phyloP scores from a whole-genome alignment of 2,329 filamentous ascomycete species.

The Fonsecaea pedrosoi region DNA sequence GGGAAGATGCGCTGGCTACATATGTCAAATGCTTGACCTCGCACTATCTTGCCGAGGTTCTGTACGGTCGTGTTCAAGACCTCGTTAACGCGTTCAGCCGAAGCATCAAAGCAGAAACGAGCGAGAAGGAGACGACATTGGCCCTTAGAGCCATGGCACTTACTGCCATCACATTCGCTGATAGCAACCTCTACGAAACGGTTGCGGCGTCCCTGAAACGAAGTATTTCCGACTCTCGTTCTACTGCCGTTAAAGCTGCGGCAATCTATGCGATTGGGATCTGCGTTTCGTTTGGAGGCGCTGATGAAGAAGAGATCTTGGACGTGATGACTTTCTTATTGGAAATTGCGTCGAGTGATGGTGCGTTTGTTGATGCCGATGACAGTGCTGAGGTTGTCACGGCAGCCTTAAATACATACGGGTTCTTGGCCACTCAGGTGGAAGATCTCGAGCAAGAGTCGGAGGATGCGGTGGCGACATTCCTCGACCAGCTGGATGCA shows the following conservation, averaged over 20 bases:
- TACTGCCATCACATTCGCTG: slow-evolving; percentile 71
- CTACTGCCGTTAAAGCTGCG: slow-evolving; percentile 68
- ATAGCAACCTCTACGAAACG: slow-evolving; percentile 70
- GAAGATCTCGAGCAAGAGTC: slow-evolving; percentile 76
- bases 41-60: slow-evolving; percentile 69
- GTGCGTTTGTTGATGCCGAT: slow-evolving; percentile 71
- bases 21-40: slow-evolving; percentile 72
- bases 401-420: slow-evolving; percentile 79
- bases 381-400: slow-evolving; percentile 75
- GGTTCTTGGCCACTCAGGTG: slow-evolving; percentile 77
- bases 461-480: slow-evolving; percentile 75
- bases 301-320: slow-evolving; percentile 69
- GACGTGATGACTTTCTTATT: slow-evolving; percentile 77
- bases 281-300: slow-evolving; percentile 78
- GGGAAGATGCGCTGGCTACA: slow-evolving; percentile 67
- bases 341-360: slow-evolving; percentile 81
- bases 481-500: slow-evolving; percentile 85
- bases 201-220: slow-evolving; percentile 65
- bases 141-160: slow-evolving; percentile 75
- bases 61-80: slow-evolving; percentile 66
- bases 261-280: slow-evolving; percentile 77
- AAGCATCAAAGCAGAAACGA: slow-evolving; percentile 72
- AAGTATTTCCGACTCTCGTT: slow-evolving; percentile 70
- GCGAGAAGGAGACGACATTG: slow-evolving; percentile 70
- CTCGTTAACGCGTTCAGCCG: slow-evolving; percentile 70